These are phyloP conservation scores for Boletus tylopilopsis DNA, from an alignment of 768 basidiomycete genomes.

Conservation along the genomic window DNA sequence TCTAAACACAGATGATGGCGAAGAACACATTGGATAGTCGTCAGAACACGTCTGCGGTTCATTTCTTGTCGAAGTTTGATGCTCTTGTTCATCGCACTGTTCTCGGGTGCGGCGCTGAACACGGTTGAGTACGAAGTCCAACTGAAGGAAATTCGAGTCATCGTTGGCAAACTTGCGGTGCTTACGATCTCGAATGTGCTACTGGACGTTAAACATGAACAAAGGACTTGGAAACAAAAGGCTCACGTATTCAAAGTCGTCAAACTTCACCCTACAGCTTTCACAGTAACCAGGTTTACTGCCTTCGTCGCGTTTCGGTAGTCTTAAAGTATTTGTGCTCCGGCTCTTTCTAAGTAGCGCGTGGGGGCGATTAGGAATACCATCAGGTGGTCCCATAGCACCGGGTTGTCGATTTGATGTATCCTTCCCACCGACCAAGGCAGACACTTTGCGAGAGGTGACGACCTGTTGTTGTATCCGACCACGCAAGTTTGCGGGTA, in stretches of 20 bases:
- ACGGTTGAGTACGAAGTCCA: slow-evolving; percentile 71
- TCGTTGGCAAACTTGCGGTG: slow-evolving; percentile 83
- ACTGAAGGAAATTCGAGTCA: slow-evolving; percentile 68
- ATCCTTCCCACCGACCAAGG: slow-evolving; percentile 24
- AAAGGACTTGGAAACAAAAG: not conserved
- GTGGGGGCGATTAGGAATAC: slow-evolving; percentile 50
- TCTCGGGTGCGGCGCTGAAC: slow-evolving; percentile 45
- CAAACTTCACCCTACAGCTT: slow-evolving; percentile 88
- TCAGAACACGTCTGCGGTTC: slow-evolving; percentile 15
- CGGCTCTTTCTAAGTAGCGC: slow-evolving; percentile 64
- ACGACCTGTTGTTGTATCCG: slow-evolving; percentile 62
- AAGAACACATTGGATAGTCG: slow-evolving; percentile 22
- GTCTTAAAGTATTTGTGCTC: slow-evolving; percentile 73
- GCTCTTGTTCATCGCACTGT: slow-evolving; percentile 27
- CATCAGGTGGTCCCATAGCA: slow-evolving; percentile 65
- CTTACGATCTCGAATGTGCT: slow-evolving; percentile 72
- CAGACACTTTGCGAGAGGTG: slow-evolving; percentile 55
- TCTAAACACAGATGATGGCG: slow-evolving; percentile 7
- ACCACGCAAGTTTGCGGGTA: slow-evolving; percentile 52
- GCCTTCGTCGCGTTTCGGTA: slow-evolving; percentile 79
- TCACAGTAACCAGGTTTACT: slow-evolving; percentile 97
- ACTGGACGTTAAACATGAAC: slow-evolving; percentile 5
- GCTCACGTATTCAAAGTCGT: slow-evolving; percentile 75
- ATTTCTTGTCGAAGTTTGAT: slow-evolving; percentile 3
- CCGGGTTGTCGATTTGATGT: slow-evolving; percentile 28